phyloP scores from a whole-genome alignment of 306 rosid species.

The Malus sieversii region DNA sequence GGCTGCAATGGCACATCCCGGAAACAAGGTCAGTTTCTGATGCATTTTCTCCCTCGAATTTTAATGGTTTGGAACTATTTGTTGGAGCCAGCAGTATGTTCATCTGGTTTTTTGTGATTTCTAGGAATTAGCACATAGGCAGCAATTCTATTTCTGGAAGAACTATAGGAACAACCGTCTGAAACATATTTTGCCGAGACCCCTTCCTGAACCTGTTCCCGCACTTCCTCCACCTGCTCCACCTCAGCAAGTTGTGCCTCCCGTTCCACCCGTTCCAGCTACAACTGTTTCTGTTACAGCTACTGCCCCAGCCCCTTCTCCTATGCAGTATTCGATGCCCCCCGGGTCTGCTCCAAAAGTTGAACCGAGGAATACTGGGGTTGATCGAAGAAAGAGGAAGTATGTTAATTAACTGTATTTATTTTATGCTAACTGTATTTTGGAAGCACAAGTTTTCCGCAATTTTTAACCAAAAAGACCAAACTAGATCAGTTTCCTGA shows the following conservation, averaged over 20 bases:
- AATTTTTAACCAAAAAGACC: not conserved
- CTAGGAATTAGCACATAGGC: constrained; percentile 90
- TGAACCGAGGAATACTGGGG: constrained; percentile 61
- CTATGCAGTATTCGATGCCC: constrained; percentile 67
- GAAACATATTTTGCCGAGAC: constrained; percentile 78
- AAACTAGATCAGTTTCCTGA: constrained; percentile 13
- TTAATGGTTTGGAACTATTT: not conserved
- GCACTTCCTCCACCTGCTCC: constrained; percentile 46
- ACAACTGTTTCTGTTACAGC: constrained; percentile 36
- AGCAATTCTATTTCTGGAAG: constrained; percentile 97
- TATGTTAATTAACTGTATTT: constrained; percentile 9
- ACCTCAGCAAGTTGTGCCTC: constrained; percentile 45
- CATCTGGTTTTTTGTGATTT: not conserved
- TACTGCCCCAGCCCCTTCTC: constrained; percentile 52
- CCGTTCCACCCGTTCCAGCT: constrained; percentile 50
- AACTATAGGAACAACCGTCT: constrained; percentile 84
- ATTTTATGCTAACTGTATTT: not conserved
- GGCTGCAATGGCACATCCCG: constrained; percentile 97
- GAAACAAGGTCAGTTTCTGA: constrained; percentile 51
- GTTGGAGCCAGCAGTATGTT: not conserved
- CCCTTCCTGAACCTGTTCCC: constrained; percentile 69
- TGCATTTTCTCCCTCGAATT: constrained; percentile 1
- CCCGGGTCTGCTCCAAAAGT: constrained; percentile 57
- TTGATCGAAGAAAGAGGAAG: constrained; percentile 89
- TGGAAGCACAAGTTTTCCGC: not conserved